phyloP scores from a whole-genome alignment of 176 grass and related monocot genomes.

The Alopecurus myosuroides region DNA sequence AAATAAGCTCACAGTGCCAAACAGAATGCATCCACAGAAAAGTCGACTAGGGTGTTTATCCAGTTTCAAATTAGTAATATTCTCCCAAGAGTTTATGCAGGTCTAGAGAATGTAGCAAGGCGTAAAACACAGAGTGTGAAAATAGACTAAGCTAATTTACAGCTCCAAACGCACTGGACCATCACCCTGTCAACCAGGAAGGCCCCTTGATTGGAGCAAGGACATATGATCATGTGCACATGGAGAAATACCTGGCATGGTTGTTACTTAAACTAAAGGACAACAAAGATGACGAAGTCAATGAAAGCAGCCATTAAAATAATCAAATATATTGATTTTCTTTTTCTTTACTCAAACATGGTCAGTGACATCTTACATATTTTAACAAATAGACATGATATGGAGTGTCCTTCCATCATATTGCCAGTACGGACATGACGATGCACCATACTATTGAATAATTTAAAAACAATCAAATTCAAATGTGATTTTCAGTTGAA shows the following conservation, averaged over 20 bases:
- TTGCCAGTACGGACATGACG: conserved; percentile 6
- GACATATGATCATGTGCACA: not conserved
- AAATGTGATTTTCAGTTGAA: not conserved
- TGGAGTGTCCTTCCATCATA: not conserved
- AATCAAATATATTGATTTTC: not conserved
- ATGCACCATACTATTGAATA: conserved; percentile 3
- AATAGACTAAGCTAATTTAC: not conserved
- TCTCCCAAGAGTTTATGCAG: not conserved
- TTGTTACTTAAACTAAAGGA: conserved; percentile 10
- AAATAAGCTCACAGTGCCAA: not conserved
- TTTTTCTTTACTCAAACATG: conserved; percentile 15
- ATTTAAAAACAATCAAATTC: not conserved
- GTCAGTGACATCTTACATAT: not conserved
- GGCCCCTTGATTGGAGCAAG: no score
- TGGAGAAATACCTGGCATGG: not conserved
- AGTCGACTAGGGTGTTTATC: not conserved
- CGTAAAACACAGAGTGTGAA: not conserved
- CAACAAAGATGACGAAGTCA: conserved; percentile 16
- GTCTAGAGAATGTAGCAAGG: not conserved
- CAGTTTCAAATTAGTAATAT: not conserved
- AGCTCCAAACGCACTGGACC: not conserved
- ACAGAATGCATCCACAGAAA: not conserved
- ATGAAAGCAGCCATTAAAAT: conserved; percentile 14
- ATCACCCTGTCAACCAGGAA: not conserved
- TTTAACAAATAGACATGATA: not conserved